A percentile compares a stretch with the other conserved stretches of the same genome.
Conservation (phyloP, 116 monocot species). For the Iris pallida region DNA sequence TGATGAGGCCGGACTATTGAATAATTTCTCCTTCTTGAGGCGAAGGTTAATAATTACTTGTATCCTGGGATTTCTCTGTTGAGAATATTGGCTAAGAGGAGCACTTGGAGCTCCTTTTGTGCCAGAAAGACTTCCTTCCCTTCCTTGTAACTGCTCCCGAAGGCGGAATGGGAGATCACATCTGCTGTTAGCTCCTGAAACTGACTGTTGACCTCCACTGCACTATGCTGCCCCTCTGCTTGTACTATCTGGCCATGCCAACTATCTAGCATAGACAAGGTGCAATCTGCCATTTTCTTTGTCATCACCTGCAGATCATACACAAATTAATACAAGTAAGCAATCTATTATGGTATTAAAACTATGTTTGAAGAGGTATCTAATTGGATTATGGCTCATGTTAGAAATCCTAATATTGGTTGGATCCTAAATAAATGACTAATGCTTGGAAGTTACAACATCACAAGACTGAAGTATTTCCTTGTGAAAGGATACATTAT, state of each 20-base stretch:
- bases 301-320: slow-evolving; percentile 26
- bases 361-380: no score
- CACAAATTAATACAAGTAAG: not conserved
- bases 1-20: no score
- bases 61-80: slow-evolving; percentile 4
- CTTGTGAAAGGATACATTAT: no score
- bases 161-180: slow-evolving; percentile 31
- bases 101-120: slow-evolving; percentile 22
- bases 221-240: not conserved
- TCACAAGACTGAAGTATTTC: no score
- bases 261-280: slow-evolving; percentile 26
- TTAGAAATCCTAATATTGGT: no score
- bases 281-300: slow-evolving; percentile 32
- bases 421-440: no score
- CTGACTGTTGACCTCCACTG: slow-evolving; percentile 16
- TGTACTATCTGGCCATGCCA: slow-evolving; percentile 18
- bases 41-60: not conserved
- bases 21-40: no score
- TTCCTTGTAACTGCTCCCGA: slow-evolving; percentile 28
- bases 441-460: no score
- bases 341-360: no score
- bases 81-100: slow-evolving; percentile 9
- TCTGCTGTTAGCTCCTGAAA: slow-evolving; percentile 31
- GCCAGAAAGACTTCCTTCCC: slow-evolving; percentile 35
- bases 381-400: no score